A percentile compares a stretch with the other conserved stretches of the same genome.
phyloP scores from a whole-genome alignment of 1,284 basidiomycete species.

The Ceratobasidium theobromae region DNA sequence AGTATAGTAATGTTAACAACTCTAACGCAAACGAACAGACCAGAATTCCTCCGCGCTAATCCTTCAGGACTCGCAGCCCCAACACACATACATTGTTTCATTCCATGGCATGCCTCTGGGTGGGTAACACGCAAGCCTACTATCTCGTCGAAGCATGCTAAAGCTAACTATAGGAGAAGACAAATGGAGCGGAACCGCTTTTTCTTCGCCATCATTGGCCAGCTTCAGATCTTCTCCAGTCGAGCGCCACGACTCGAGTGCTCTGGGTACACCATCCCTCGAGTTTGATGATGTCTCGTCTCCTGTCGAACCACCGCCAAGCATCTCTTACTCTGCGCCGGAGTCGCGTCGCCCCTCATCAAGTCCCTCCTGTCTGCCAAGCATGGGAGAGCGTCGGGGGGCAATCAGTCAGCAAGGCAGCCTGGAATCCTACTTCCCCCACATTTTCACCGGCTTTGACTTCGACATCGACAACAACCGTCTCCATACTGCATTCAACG shows the following conservation, averaged over 20 bases:
- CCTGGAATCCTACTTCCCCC: background rate
- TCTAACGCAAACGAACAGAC: no score
- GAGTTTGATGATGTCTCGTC: background rate
- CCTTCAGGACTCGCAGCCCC: no score
- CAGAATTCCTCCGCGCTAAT: no score
- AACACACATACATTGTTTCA: background rate
- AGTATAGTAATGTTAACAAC: no score
- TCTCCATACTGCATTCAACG: background rate
- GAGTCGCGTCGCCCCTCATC: background rate
- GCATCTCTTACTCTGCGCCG: background rate
- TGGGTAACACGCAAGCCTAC: background rate
- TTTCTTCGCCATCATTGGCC: constrained; percentile 3
- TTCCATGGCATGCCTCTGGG: background rate
- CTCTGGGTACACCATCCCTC: background rate
- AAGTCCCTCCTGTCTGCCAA: no score
- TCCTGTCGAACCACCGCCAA: background rate
- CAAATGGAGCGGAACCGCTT: constrained; percentile 2
- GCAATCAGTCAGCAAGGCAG: constrained; percentile 6
- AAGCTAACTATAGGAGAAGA: background rate
- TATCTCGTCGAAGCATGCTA: background rate
- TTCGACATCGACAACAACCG: background rate
- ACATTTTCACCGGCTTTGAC: no score
- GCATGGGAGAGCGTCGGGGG: constrained; percentile 8
- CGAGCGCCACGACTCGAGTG: background rate
- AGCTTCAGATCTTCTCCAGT: constrained; percentile 8